Percentiles rank a stretch among this genome's conserved stretches.
Conservation (phyloP, 495 filamentous ascomycete genomes). For the Tuber umbilicatum region DNA sequence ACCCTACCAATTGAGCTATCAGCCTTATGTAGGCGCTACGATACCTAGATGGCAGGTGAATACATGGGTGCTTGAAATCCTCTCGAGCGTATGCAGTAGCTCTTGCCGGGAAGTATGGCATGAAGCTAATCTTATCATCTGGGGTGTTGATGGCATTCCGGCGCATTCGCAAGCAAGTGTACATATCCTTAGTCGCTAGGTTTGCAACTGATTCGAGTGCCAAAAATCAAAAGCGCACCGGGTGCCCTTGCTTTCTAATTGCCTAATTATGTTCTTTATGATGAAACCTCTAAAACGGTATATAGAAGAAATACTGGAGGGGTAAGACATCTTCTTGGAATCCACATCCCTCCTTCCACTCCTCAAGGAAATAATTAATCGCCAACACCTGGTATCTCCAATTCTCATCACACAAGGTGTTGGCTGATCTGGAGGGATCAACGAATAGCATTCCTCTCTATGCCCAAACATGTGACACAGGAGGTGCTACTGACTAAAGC, state of each 20-base stretch:
- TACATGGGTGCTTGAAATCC: not conserved
- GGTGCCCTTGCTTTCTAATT: not conserved
- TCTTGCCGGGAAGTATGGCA: not conserved
- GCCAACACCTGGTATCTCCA: not conserved
- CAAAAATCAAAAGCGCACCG: not conserved
- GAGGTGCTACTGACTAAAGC: not conserved
- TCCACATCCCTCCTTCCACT: not conserved
- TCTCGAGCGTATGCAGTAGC: not conserved
- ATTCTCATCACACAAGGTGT: not conserved
- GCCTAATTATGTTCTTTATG: not conserved
- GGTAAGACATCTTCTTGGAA: not conserved
- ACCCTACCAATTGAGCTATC: not conserved
- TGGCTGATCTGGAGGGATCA: not conserved
- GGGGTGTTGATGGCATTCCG: not conserved
- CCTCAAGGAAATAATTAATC: not conserved
- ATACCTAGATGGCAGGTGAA: not conserved
- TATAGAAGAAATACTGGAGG: not conserved
- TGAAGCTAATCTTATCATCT: not conserved
- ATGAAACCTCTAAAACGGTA: not conserved
- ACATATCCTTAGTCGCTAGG: not conserved
- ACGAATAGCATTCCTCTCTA: not conserved
- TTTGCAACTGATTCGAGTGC: not conserved
- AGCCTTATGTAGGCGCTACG: not conserved
- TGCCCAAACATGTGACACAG: not conserved
- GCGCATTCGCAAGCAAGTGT: not conserved